Percentiles rank a stretch among this genome's conserved stretches.
phyloP scores from a whole-genome alignment of 2,329 filamentous ascomycete genomes.

The Ceratocystis colombiana region DNA sequence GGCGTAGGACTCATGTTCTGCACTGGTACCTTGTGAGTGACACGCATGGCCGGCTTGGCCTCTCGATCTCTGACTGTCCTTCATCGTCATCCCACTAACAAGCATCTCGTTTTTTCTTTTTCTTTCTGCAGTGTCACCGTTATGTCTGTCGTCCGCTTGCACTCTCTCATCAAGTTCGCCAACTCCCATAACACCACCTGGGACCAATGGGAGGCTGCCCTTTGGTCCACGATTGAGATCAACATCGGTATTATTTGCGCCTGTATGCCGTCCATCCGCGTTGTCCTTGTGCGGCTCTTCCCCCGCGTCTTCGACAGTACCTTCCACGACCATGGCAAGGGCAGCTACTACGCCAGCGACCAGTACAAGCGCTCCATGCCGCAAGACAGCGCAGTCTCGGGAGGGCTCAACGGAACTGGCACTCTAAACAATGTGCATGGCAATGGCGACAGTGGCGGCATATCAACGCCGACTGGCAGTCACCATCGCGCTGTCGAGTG shows the following conservation, averaged over 20 bases:
- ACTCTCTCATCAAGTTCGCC: constrained; percentile 29
- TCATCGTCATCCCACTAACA: constrained; percentile 20
- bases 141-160: constrained; percentile 32
- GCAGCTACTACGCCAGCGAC: constrained; percentile 29
- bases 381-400: neutral
- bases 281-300: constrained; percentile 31
- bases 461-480: neutral
- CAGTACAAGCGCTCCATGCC: constrained; percentile 9
- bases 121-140: constrained; percentile 29
- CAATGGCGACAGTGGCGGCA: neutral
- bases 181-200: constrained; percentile 30
- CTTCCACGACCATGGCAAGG: constrained; percentile 25
- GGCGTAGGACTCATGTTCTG: constrained; percentile 39
- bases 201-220: constrained; percentile 29
- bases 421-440: too few relatives aligned
- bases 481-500: neutral
- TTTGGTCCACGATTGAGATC: constrained; percentile 33
- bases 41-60: neutral
- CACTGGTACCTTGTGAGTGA: constrained; percentile 35
- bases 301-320: constrained; percentile 31
- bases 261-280: constrained; percentile 31
- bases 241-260: constrained; percentile 33
- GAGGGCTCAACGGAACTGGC: neutral
- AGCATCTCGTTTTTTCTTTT: too few relatives aligned
- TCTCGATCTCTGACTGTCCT: neutral